A percentile compares a stretch with the other conserved stretches of the same genome.
These are phyloP conservation scores for Wickerhamiella lipophila DNA, from an alignment of 805 yeast species.

Conservation along the genomic window DNA sequence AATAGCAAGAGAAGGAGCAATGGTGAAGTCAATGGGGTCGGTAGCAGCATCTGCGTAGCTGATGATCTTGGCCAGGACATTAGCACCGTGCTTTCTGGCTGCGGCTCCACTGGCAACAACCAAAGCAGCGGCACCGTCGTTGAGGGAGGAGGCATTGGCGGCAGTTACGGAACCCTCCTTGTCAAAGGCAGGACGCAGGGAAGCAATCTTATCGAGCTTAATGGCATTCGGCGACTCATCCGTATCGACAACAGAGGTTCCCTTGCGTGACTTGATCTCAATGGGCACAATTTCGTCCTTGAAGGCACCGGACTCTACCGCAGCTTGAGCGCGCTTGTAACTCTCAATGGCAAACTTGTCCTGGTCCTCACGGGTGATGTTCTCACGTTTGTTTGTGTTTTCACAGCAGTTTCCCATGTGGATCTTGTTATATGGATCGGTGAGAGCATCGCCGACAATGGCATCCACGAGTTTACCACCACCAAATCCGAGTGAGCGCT, in stretches of 20 bases:
- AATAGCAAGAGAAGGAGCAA: slow-evolving; percentile 85
- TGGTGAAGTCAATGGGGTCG: slow-evolving; percentile 81
- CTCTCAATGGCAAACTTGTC: slow-evolving; percentile 72
- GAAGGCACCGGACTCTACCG: slow-evolving; percentile 64
- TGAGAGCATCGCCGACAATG: slow-evolving; percentile 65
- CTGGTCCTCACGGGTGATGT: slow-evolving; percentile 67
- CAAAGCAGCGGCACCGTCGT: slow-evolving; percentile 94
- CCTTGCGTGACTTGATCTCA: slow-evolving; percentile 54
- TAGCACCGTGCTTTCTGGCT: slow-evolving; percentile 62
- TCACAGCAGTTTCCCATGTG: slow-evolving; percentile 96
- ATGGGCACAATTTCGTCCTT: slow-evolving; percentile 69
- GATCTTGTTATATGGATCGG: slow-evolving; percentile 71
- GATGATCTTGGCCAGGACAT: slow-evolving; percentile 55
- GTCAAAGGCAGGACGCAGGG: slow-evolving; percentile 83
- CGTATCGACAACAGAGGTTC: slow-evolving; percentile 49
- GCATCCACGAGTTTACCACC: slow-evolving; percentile 45
- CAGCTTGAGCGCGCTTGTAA: slow-evolving; percentile 65
- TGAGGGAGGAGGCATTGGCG: slow-evolving; percentile 84
- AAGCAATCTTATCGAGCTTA: slow-evolving; percentile 53
- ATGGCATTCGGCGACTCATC: slow-evolving; percentile 72
- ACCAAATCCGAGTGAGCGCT: slow-evolving; percentile 50
- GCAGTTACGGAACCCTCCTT: slow-evolving; percentile 93
- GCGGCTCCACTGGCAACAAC: slow-evolving; percentile 69
- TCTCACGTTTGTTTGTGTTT: slow-evolving; percentile 74
- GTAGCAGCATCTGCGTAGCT: slow-evolving; percentile 98